These are phyloP conservation scores for Colletotrichum euphorbiae DNA, from an alignment of 2,329 filamentous ascomycete species.

Conservation along the genomic window DNA sequence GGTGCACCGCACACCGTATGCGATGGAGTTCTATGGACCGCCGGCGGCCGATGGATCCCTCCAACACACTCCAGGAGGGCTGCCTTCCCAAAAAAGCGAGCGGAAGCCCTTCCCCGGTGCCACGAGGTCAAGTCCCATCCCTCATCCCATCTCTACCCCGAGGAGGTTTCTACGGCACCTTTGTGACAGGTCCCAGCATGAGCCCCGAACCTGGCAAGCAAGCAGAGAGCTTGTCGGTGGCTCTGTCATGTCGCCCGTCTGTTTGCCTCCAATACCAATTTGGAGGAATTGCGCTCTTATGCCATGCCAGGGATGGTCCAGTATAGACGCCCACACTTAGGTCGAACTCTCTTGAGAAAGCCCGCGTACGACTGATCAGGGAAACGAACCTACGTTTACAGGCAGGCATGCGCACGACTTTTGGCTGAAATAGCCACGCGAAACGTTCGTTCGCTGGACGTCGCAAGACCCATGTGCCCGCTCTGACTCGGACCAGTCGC, in stretches of 20 bases:
- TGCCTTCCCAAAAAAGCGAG: constrained; percentile 8
- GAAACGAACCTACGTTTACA: neutral
- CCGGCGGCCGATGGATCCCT: neutral
- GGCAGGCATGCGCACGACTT: constrained; percentile 5
- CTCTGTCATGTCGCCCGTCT: too few relatives aligned
- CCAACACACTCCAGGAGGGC: neutral
- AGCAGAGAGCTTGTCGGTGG: constrained; percentile 7
- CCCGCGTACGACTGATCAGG: neutral
- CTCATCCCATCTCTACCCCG: constrained; percentile 32
- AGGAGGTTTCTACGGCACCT: constrained; percentile 25
- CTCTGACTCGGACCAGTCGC: constrained; percentile 37
- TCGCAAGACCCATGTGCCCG: constrained; percentile 13
- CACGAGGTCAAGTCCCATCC: constrained; percentile 33
- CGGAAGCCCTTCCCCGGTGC: constrained; percentile 40
- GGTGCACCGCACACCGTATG: neutral
- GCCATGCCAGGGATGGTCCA: constrained; percentile 9
- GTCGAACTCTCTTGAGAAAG: too few relatives aligned
- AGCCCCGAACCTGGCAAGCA: constrained; percentile 18
- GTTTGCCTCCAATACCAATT: neutral
- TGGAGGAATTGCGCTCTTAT: neutral
- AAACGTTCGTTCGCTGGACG: constrained; percentile 28
- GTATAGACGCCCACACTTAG: neutral
- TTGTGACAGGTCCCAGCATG: constrained; percentile 22
- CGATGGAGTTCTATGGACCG: neutral
- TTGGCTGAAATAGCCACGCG: constrained; percentile 16